A percentile compares a stretch with the other conserved stretches of the same genome.
phyloP scores from a whole-genome alignment of 768 basidiomycete genomes.

The Leccinellum luteum region DNA sequence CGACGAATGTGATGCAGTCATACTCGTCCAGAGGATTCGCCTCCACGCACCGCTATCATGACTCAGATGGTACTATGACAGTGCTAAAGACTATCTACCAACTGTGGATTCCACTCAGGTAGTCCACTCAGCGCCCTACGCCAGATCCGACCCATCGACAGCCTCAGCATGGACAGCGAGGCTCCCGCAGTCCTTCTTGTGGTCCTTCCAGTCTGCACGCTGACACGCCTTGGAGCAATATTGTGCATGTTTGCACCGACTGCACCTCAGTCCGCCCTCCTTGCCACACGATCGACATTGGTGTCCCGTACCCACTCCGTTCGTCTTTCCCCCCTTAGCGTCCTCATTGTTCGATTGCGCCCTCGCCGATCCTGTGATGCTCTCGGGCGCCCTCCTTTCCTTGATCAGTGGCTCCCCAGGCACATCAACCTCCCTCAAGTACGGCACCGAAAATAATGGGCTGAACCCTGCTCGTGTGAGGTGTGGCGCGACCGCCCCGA shows the following conservation, averaged over 20 bases:
- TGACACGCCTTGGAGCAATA: constrained; percentile 49
- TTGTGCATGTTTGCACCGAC: constrained; percentile 37
- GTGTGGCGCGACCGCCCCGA: constrained; percentile 39
- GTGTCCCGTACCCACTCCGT: not conserved
- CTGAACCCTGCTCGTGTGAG: constrained; percentile 52
- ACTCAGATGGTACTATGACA: too few relatives aligned
- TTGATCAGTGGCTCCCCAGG: not conserved
- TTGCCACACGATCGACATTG: constrained; percentile 7
- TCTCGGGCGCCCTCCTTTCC: not conserved
- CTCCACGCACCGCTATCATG: too few relatives aligned
- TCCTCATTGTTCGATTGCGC: not conserved
- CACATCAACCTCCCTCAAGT: constrained; percentile 34
- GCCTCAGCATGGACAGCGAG: too few relatives aligned
- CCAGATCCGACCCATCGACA: too few relatives aligned
- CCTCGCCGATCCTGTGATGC: not conserved
- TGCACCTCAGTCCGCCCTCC: constrained; percentile 14
- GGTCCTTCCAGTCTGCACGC: constrained; percentile 10
- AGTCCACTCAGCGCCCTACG: too few relatives aligned
- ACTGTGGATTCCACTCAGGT: too few relatives aligned
- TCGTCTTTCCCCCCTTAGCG: not conserved
- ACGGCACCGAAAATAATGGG: constrained; percentile 52
- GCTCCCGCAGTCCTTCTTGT: constrained; percentile 6
- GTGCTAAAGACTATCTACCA: too few relatives aligned
- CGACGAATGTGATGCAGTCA: too few relatives aligned
- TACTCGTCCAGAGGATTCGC: too few relatives aligned